These are phyloP conservation scores for Prunus yedoensis DNA, from an alignment of 331 rosid genomes.

Conservation along the genomic window DNA sequence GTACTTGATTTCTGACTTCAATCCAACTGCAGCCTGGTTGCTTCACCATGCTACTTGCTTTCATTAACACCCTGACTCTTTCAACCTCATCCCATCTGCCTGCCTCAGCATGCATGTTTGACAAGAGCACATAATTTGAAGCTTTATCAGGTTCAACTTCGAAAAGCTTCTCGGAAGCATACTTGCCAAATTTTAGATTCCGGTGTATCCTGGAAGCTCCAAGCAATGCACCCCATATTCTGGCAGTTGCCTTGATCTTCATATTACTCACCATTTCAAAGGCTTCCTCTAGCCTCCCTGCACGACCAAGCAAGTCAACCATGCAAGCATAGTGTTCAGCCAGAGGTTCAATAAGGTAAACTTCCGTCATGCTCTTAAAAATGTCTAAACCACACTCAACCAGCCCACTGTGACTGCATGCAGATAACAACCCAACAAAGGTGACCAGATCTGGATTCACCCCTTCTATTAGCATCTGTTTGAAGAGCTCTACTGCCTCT, in stretches of 20 bases:
- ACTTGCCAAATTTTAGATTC: constrained; percentile 30
- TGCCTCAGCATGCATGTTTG: constrained; percentile 44
- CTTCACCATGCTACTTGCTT: constrained; percentile 31
- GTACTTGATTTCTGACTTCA: constrained; percentile 28
- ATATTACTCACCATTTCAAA: constrained; percentile 28
- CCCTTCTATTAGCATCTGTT: constrained; percentile 32
- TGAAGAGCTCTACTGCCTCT: constrained; percentile 33
- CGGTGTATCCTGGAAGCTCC: constrained; percentile 39
- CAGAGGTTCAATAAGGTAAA: constrained; percentile 27
- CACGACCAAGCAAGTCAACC: constrained; percentile 42
- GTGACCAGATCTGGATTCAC: constrained; percentile 43
- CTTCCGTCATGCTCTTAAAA: constrained; percentile 30
- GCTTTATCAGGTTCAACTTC: constrained; percentile 34
- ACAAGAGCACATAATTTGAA: constrained; percentile 40
- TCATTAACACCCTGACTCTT: constrained; percentile 30
- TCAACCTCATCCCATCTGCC: constrained; percentile 40
- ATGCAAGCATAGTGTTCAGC: constrained; percentile 46
- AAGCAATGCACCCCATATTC: constrained; percentile 44
- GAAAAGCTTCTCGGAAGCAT: constrained; percentile 32
- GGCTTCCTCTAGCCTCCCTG: constrained; percentile 44
- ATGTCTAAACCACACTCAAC: constrained; percentile 30
- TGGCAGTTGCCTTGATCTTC: constrained; percentile 31
- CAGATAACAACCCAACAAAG: constrained; percentile 37
- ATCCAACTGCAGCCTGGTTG: constrained; percentile 50
- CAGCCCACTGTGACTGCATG: constrained; percentile 42